Conservation (phyloP, 2,329 filamentous ascomycete species). For the Periconia sp. region DNA sequence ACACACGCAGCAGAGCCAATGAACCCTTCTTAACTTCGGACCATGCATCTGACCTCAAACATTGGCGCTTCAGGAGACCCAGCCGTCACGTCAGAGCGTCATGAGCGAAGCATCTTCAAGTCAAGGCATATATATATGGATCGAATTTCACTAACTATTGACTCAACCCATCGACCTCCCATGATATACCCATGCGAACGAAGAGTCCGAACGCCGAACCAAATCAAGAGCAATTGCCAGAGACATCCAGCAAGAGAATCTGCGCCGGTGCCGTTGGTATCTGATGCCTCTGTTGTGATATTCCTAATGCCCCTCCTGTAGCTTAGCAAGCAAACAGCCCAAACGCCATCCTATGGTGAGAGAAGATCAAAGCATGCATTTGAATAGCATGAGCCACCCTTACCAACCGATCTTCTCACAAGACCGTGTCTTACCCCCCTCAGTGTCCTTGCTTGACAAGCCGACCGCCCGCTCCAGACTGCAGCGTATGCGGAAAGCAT, state of each 20-base stretch:
- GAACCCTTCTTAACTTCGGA: no score
- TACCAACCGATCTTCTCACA: slow-evolving; percentile 17
- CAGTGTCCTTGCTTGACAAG: slow-evolving; percentile 14
- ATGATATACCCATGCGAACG: not conserved
- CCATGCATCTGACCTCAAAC: no score
- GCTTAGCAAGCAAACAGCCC: slow-evolving; percentile 3
- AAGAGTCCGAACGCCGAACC: not conserved
- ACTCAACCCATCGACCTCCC: not conserved
- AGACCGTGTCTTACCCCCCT: slow-evolving; percentile 27
- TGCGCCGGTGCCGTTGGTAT: slow-evolving; percentile 6
- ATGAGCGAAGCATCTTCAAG: no score
- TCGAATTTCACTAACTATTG: slow-evolving; percentile 1
- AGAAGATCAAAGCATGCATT: not conserved
- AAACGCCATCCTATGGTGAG: slow-evolving; percentile 26
- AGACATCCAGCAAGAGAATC: slow-evolving; percentile 4
- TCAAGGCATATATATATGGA: no score
- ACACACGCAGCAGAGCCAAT: no score
- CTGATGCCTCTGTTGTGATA: slow-evolving; percentile 11
- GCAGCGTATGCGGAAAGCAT: slow-evolving; percentile 37
- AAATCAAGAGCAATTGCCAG: slow-evolving; percentile 4
- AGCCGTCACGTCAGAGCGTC: no score
- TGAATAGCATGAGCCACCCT: not conserved
- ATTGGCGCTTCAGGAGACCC: no score
- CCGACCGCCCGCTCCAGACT: slow-evolving; percentile 28
- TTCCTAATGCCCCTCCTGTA: not conserved